Base-by-base conservation (phyloP, 768 basidiomycete genomes). In the Wakefieldia striispora region DNA sequence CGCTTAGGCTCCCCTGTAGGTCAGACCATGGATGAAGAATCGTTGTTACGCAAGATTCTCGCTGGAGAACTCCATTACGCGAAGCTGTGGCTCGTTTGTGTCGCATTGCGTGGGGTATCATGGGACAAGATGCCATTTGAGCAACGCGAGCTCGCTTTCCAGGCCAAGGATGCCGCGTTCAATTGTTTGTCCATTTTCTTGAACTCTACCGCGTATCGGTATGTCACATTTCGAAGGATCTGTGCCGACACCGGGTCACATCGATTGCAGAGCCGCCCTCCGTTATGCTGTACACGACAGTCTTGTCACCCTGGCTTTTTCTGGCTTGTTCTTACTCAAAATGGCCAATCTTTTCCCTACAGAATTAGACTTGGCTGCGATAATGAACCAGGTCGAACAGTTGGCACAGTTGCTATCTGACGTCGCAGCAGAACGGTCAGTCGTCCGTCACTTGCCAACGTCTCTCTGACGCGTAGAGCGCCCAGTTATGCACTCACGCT, bases 111-210 rank as follows among this genome's bases (percentile, higher is more conserved):
- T 51, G 94, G 94, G 16, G 89, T 88, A 21, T 83, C 89, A 5
- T 97, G 93, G 94, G 93, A 97, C 62, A 94, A 93, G 69, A 91
- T 97, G 86, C 84, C 91, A 4, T 91, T 89, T 52, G 94, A 97
- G 67, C 94, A 95, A 63, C 84, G 92, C 34, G 94, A 95, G 66
- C 77, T 95, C 40, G 93, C 93, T 3, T 95, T 95, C 74, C 90
- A 95, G 61, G 94, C 93, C 23, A 95, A 94, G 71, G 91, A 95
- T 61, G 88, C 93, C 0, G 94, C 94, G 5, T 83, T 87, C 31
- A 83, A 84, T 55, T 94, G 91, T 64, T 71, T 97, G 37, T 79
- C 86, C 40, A 87, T 90, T 44, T 93, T 95, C 70, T 74, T 95
- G 56, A 82, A 81, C 47, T 90, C 88, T 17, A 75, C 81, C 5